Conservation (phyloP, 495 filamentous ascomycete species). For the Xylaria scruposa region DNA sequence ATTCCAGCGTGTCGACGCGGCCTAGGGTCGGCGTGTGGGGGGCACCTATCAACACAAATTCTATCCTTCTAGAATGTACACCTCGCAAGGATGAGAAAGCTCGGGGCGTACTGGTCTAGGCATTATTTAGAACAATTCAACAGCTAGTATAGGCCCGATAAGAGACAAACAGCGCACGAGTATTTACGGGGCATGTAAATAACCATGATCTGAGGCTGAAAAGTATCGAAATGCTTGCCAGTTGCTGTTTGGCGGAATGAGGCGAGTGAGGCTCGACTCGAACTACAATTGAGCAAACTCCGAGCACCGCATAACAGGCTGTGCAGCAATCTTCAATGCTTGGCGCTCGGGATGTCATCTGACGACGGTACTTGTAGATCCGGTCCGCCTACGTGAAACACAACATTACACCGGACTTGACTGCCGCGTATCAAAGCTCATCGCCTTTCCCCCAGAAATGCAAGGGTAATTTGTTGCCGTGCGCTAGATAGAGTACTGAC, state of each 20-base stretch:
- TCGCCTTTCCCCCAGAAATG: neutral
- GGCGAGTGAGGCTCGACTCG: constrained; percentile 15
- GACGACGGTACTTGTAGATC: constrained; percentile 16
- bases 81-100: neutral
- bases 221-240: neutral
- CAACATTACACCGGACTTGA: constrained; percentile 13
- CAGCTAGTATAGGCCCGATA: neutral
- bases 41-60: neutral
- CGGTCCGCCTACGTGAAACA: constrained; percentile 22
- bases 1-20: neutral
- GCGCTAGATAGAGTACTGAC: neutral
- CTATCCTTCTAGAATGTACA: neutral
- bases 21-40: neutral
- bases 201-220: neutral
- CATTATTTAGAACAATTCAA: neutral
- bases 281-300: constrained; percentile 2
- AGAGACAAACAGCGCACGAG: neutral
- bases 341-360: constrained; percentile 16
- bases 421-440: constrained; percentile 15
- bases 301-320: constrained; percentile 17
- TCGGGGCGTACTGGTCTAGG: neutral
- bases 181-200: neutral
- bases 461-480: neutral
- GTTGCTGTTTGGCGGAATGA: constrained; percentile 8
- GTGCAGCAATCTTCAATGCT: constrained; percentile 18